Conservation (phyloP, 2,329 filamentous ascomycete species). For the Penicillium sp. region DNA sequence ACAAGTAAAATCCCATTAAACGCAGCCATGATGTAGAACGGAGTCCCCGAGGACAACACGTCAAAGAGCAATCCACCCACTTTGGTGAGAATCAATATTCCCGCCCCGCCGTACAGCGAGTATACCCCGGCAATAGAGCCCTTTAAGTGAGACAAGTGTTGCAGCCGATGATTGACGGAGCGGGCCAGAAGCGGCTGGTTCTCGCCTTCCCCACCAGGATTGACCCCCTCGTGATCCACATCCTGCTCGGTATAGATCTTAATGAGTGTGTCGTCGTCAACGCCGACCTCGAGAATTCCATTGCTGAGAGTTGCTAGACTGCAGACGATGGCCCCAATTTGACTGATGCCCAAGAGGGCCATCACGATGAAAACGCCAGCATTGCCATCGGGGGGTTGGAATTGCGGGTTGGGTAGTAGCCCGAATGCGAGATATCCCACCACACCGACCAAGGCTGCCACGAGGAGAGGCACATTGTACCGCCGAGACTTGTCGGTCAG, state of each 20-base stretch:
- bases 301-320: slow-evolving; percentile 85
- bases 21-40: slow-evolving; percentile 90
- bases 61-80: slow-evolving; percentile 88
- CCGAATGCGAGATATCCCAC: slow-evolving; percentile 78
- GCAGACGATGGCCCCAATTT: slow-evolving; percentile 96
- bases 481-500: slow-evolving; percentile 69
- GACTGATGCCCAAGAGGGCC: slow-evolving; percentile 81
- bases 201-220: slow-evolving; percentile 28
- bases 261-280: slow-evolving; percentile 20
- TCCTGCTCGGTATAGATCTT: slow-evolving; percentile 23
- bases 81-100: slow-evolving; percentile 90
- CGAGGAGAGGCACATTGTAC: slow-evolving; percentile 73
- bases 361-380: slow-evolving; percentile 74
- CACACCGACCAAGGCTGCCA: slow-evolving; percentile 73
- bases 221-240: slow-evolving; percentile 11
- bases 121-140: slow-evolving; percentile 95
- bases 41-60: slow-evolving; percentile 69
- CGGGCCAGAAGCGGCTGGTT: slow-evolving; percentile 36
- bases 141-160: slow-evolving; percentile 67
- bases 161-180: slow-evolving; percentile 26
- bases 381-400: slow-evolving; percentile 68
- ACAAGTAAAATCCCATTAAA: slow-evolving; percentile 77
- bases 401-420: slow-evolving; percentile 75
- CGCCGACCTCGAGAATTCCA: slow-evolving; percentile 65
- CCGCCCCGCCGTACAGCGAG: slow-evolving; percentile 84